phyloP scores from a whole-genome alignment of 176 grass and related monocot species.

The Avena sativa region DNA sequence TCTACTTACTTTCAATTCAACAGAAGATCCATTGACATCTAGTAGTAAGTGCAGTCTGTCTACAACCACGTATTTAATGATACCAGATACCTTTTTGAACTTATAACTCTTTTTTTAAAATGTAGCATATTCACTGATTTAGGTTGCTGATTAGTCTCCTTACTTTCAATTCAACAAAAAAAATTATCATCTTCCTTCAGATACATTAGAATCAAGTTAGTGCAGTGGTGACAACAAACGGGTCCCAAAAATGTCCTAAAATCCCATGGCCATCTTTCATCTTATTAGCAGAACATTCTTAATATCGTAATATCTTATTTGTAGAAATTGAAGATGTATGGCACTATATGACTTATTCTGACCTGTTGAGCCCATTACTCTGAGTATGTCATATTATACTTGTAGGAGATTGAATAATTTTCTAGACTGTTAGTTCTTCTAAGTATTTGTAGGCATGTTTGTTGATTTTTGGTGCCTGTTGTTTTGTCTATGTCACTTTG shows the following conservation, averaged over 20 bases:
- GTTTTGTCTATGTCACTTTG: neutral
- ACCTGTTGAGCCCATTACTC: neutral
- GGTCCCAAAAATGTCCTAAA: neutral
- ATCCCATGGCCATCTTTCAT: neutral
- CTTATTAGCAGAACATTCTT: neutral
- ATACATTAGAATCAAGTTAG: neutral
- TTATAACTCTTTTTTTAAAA: neutral
- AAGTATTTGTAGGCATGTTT: neutral
- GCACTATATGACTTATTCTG: neutral
- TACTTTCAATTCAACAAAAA: neutral
- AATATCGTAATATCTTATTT: neutral
- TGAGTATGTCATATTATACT: neutral
- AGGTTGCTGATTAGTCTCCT: neutral
- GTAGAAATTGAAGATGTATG: neutral
- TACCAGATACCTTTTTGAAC: neutral
- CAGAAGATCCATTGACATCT: neutral
- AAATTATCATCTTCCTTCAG: neutral
- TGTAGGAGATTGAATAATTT: neutral
- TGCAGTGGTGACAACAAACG: neutral
- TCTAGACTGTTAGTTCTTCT: neutral
- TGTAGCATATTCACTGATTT: neutral
- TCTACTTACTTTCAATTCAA: no score
- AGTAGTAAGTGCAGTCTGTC: neutral
- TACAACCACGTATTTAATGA: neutral
- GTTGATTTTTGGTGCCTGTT: constrained; percentile 1